phyloP scores from a whole-genome alignment of 2,329 filamentous ascomycete species.

The Paracoccidioides lutzii region DNA sequence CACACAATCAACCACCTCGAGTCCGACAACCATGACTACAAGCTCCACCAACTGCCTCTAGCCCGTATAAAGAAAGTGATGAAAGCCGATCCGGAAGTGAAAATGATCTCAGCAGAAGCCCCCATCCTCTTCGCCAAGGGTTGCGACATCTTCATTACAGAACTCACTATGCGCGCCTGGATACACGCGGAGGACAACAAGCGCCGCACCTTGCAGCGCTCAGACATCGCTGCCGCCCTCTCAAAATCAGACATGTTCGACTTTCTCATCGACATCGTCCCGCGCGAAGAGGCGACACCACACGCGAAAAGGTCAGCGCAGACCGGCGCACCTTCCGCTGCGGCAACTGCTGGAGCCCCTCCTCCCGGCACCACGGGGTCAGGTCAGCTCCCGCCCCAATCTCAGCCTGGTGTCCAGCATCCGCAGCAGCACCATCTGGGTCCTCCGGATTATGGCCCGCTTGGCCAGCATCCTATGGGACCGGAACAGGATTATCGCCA shows the following conservation, averaged over 20 bases:
- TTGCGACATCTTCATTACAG: slow-evolving; percentile 98
- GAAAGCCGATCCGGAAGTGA: slow-evolving; percentile 98
- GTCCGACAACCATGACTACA: slow-evolving; percentile 93
- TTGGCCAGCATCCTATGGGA: slow-evolving; percentile 50
- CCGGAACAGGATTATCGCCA: slow-evolving; percentile 68
- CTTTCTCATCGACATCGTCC: slow-evolving; percentile 97
- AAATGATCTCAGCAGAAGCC: slow-evolving; percentile 98
- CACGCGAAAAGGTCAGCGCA: slow-evolving; percentile 62
- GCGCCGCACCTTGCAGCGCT: slow-evolving; percentile 82
- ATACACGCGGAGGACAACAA: slow-evolving; percentile 99
- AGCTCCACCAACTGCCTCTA: slow-evolving; percentile 87
- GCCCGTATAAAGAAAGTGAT: slow-evolving; percentile 99
- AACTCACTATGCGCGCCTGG: slow-evolving; percentile 98
- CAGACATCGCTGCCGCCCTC: slow-evolving; percentile 88
- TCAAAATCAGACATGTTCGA: slow-evolving; percentile 99
- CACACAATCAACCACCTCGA: slow-evolving; percentile 94
- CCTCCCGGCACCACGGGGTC: not conserved
- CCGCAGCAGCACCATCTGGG: slow-evolving; percentile 42
- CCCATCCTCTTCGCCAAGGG: slow-evolving; percentile 97
- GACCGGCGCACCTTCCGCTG: slow-evolving; percentile 3
- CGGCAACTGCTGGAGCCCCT: slow-evolving; percentile 5
- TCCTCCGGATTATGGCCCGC: slow-evolving; percentile 45
- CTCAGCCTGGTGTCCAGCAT: slow-evolving; percentile 37
- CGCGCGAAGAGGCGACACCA: slow-evolving; percentile 78
- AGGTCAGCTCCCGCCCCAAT: slow-evolving; percentile 22